Base-by-base conservation (phyloP, 129 eudicot genomes). In the Escallonia herrerae region DNA sequence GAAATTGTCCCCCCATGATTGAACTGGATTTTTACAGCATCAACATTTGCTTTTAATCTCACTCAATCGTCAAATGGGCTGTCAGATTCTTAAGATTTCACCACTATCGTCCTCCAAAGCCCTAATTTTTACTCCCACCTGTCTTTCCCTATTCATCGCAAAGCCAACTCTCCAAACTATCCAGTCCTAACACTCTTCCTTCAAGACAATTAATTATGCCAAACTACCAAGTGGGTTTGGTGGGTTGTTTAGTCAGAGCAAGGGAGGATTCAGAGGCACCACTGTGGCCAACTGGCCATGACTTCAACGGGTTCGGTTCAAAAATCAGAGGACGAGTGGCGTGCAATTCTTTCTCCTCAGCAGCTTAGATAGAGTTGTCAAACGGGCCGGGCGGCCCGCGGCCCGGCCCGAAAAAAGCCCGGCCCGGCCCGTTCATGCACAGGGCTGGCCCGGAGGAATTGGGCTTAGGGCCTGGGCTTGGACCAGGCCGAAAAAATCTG, bases 261-360 rank as follows among this genome's bases (percentile, higher is more conserved):
- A 66, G 47, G 72, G 81, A 68, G 61, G 74, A 43, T 78, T 83
- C 69, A 81, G 81, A 70, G 56, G 79, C 39, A 83, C 82, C 48
- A 41, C 83, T 63, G 63, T 80, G 12, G 83, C n/a, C n/a, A n/a
- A n/a, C n/a, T n/a, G n/a, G n/a, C 96, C 48, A 93, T 93, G 98
- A 86, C 96, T 44, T 66, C 89, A 0, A 22, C 33, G 33, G 33
- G 33, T 22, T 22, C 33, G 33, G 80, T 68, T 69, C 81, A 82
- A 71, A 94, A 89, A 64, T 84, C 99, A n/a, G 97, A 89, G 58
- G 97, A 94, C 3, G 99, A 89, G 64, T 94, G 99, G 99, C 90
- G 97, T 33, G 94, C 99, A 0, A 40, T 94, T 76, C 83, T 94
- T 52, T 89, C 99, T 9, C 97, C 99, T 39, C 90, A 94, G 39